Conservation (phyloP, 345 rosid species). For the Cardamine resedifolia region DNA sequence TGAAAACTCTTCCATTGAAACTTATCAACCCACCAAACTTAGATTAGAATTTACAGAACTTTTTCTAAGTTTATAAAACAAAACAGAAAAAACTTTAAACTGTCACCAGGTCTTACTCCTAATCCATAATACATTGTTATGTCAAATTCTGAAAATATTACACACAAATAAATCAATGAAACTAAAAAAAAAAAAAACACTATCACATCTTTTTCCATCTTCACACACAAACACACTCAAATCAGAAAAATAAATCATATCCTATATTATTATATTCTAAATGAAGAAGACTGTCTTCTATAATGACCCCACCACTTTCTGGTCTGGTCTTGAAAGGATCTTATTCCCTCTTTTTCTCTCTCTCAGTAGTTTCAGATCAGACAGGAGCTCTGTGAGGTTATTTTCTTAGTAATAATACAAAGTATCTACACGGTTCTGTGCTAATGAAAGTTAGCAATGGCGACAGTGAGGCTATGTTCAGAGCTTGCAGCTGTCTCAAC, state of each 20-base stretch:
- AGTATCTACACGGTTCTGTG: slow-evolving; percentile 35
- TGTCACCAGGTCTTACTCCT: neutral
- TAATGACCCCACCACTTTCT: slow-evolving; percentile 31
- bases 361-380: slow-evolving; percentile 9
- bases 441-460: slow-evolving; percentile 35
- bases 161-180: slow-evolving; percentile 33
- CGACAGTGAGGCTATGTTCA: slow-evolving; percentile 13
- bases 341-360: slow-evolving; percentile 20
- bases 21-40: neutral
- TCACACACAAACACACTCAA: slow-evolving; percentile 28
- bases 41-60: neutral
- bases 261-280: slow-evolving; percentile 23
- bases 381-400: slow-evolving; percentile 25
- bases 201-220: slow-evolving; percentile 25
- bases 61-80: neutral
- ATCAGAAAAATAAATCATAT: slow-evolving; percentile 2
- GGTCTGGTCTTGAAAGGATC: slow-evolving; percentile 32
- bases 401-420: slow-evolving; percentile 34
- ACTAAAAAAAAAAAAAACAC: slow-evolving; percentile 14
- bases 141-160: slow-evolving; percentile 22
- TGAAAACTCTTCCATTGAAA: neutral
- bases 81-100: neutral
- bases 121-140: slow-evolving; percentile 20
- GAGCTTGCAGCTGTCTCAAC: slow-evolving; percentile 17
- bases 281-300: slow-evolving; percentile 34